phyloP scores from a whole-genome alignment of 164 flowering plant species.

The Buxus sempervirens region DNA sequence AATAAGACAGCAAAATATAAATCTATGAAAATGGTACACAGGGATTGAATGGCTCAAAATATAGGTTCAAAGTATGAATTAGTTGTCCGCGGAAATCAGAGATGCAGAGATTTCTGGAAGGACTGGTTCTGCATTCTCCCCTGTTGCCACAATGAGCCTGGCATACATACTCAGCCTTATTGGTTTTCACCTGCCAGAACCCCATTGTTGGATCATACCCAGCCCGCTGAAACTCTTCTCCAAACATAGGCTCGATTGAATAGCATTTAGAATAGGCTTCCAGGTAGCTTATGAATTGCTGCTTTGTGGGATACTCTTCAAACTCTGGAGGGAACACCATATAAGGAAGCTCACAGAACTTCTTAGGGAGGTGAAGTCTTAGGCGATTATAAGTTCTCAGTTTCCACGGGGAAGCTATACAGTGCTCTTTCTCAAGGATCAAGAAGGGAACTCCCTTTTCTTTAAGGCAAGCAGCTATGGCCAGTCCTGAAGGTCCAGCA shows the following conservation, averaged over 20 bases:
- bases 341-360: conserved; percentile 50
- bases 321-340: conserved; percentile 35
- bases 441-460: too few species aligned
- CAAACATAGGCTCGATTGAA: conserved; percentile 29
- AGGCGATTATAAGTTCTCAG: conserved; percentile 44
- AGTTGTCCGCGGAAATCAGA: conserved; percentile 29
- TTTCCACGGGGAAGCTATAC: conserved; percentile 60
- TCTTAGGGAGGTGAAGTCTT: conserved; percentile 55
- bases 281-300: conserved; percentile 44
- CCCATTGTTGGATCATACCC: conserved; percentile 28
- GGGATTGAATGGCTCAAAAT: too few species aligned
- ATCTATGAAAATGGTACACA: too few species aligned
- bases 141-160: conserved; percentile 46
- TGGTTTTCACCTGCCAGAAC: conserved; percentile 37
- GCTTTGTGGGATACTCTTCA: conserved; percentile 41
- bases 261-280: conserved; percentile 39
- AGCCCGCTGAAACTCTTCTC: conserved; percentile 29
- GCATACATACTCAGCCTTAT: conserved; percentile 27
- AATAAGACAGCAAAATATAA: too few species aligned
- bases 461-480: conserved; percentile 20
- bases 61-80: too few species aligned
- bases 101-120: conserved; percentile 38
- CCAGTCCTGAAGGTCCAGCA: background rate
- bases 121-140: conserved; percentile 41
- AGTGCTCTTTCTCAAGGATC: conserved; percentile 42